Base-by-base conservation (phyloP, 1,139 yeast genomes). In the Lodderomyces theae region DNA sequence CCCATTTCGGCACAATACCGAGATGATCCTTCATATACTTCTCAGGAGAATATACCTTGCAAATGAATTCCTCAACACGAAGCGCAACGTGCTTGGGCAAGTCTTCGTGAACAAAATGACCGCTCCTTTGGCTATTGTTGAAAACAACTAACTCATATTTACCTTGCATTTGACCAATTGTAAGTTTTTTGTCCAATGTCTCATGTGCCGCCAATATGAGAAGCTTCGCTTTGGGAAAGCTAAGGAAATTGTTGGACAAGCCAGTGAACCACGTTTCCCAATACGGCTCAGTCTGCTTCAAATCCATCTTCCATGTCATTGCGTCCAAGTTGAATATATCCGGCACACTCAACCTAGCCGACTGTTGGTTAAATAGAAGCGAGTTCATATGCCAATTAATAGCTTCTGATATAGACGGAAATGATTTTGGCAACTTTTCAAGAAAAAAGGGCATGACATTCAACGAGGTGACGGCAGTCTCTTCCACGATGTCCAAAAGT, bases 151-250 rank as follows among this genome's bases (percentile, higher is more conserved):
- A 71, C 60, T 92, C 98, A 59, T 85, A 92, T 56, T 86, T 88
- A 0, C 95, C 94, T 63, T 90, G 97, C 98, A 92, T 92, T 62
- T 94, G 98, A 0, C 97, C 98, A 42, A 92, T 82, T 58, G 89
- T 88, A 33, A 92, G 66, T 35, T 77, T 77, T 48, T 84, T 88
- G 61, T 94, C 98, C 22, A 94, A 68, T 8, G 87, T 79, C 54
- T 92, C 97, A 43, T 90, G 86, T 3, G 96, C 95, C 0, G 97
- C 95, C n/a, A 92, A 63, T 1, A 92, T 72, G 35, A 92, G 69
- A 41, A 92, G 54, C 53, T 88, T 84, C 1, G 92, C 81, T 0
- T 85, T 74, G 29, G 46, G 49, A 39, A 73, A 61, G 15, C 51
- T 52, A 8, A 73, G 72, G 54, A 92, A 92, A 36, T 73, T 70